Evolutionary conservation across 2,329 filamentous ascomycete species (phyloP).

Genomic region (Septoria linicola): DNA sequence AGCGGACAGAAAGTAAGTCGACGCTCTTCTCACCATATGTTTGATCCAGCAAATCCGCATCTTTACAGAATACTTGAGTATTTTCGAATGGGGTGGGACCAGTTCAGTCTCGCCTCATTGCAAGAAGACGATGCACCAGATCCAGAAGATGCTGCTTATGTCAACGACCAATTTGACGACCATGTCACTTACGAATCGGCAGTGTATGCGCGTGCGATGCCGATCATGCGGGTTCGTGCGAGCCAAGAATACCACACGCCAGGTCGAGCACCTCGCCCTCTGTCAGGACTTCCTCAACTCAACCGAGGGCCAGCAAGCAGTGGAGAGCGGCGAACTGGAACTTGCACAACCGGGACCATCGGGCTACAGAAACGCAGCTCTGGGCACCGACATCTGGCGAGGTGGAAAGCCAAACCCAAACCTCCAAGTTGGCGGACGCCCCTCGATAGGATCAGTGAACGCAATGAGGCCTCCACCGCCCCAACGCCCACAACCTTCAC

Average conservation of each 20-base stretch:
- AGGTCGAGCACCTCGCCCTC: conserved; percentile 51
- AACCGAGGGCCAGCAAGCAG: conserved; percentile 44
- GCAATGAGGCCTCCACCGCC: conserved; percentile 21
- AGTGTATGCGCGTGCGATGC: conserved; percentile 52
- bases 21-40: not conserved
- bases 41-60: not conserved
- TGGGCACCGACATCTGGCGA: conserved; percentile 42
- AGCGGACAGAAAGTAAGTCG: conserved; percentile 32
- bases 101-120: not conserved
- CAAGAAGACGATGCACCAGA: not conserved
- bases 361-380: conserved; percentile 18
- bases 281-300: conserved; percentile 48
- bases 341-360: conserved; percentile 19
- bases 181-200: conserved; percentile 5
- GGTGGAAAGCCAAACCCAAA: conserved; percentile 51
- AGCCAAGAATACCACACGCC: conserved; percentile 53
- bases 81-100: not conserved
- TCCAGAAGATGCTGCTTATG: not conserved
- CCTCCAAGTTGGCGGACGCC: conserved; percentile 43
- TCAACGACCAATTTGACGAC: not conserved
- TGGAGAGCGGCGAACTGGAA: conserved; percentile 32
- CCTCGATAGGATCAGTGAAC: conserved; percentile 17
- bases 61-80: not conserved
- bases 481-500: conserved; percentile 42
- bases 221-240: conserved; percentile 51